Evolutionary conservation across 2,329 filamentous ascomycete species (phyloP).

Genomic region (Calonectria ilicicola): DNA sequence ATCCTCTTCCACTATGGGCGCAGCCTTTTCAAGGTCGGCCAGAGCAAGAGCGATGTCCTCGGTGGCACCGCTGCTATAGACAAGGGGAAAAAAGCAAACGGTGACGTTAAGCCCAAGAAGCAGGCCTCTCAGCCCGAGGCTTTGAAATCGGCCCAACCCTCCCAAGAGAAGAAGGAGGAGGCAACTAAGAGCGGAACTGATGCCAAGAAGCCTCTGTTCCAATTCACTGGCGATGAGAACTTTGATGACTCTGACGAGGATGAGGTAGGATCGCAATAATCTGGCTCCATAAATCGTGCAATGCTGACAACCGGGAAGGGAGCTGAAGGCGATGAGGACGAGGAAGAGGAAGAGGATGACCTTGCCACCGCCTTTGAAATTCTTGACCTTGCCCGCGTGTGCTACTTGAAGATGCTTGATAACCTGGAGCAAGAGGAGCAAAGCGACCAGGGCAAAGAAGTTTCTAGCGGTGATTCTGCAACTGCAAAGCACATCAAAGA

Average conservation of each 20-base stretch:
- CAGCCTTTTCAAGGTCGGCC: slow-evolving; percentile 92
- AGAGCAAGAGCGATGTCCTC: slow-evolving; percentile 93
- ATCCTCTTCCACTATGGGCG: slow-evolving; percentile 95
- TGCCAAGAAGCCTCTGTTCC: slow-evolving; percentile 82
- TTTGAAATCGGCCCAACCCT: slow-evolving; percentile 59
- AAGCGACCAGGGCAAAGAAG: slow-evolving; percentile 58
- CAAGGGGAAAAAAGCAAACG: slow-evolving; percentile 54
- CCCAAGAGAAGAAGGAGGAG: slow-evolving; percentile 54
- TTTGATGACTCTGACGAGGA: slow-evolving; percentile 87
- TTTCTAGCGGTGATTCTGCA: slow-evolving; percentile 53
- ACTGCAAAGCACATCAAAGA: slow-evolving; percentile 77
- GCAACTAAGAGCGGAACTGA: slow-evolving; percentile 50
- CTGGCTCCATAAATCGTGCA: not conserved
- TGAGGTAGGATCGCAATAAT: slow-evolving; percentile 52
- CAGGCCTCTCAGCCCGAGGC: slow-evolving; percentile 52
- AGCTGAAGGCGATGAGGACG: slow-evolving; percentile 55
- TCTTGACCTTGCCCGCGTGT: slow-evolving; percentile 80
- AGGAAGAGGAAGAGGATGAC: slow-evolving; percentile 76
- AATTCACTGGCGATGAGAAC: slow-evolving; percentile 94
- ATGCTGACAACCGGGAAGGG: slow-evolving; percentile 30
- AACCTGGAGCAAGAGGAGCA: slow-evolving; percentile 49
- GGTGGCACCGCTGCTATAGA: slow-evolving; percentile 80
- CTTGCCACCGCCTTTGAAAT: slow-evolving; percentile 85
- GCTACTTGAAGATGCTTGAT: slow-evolving; percentile 69
- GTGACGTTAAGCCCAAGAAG: slow-evolving; percentile 50